A percentile compares a stretch with the other conserved stretches of the same genome.
Evolutionary conservation across 2,329 filamentous ascomycete genomes (phyloP).

Genomic region (Coniochaeta sp.): DNA sequence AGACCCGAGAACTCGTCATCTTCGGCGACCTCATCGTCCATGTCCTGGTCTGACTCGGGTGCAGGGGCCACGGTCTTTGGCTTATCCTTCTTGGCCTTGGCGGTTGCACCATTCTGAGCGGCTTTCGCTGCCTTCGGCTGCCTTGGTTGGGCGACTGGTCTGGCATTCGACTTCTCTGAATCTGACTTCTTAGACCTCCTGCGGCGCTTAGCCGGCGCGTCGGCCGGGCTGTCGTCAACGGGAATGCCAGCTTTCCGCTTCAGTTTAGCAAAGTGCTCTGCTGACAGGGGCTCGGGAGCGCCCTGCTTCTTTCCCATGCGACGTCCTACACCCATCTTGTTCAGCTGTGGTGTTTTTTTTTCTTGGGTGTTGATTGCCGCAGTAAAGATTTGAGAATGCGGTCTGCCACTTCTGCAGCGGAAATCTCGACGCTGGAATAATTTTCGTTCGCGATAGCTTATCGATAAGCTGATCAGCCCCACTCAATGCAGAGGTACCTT

Average conservation of each 20-base stretch:
- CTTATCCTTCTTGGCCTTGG: slow-evolving; percentile 31
- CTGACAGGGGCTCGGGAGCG: slow-evolving; percentile 72
- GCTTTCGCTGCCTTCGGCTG: slow-evolving; percentile 16
- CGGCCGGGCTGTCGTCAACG: slow-evolving; percentile 46
- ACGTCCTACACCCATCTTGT: slow-evolving; percentile 77
- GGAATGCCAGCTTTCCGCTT: slow-evolving; percentile 79
- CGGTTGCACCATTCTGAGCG: slow-evolving; percentile 20
- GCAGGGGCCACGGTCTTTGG: slow-evolving; percentile 30
- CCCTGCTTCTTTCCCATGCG: slow-evolving; percentile 91
- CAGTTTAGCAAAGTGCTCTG: slow-evolving; percentile 66
- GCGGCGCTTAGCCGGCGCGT: slow-evolving; percentile 54
- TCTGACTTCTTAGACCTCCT: slow-evolving; percentile 3
- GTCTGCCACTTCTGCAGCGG: background rate
- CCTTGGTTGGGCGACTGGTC: slow-evolving; percentile 20
- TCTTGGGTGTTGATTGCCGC: background rate
- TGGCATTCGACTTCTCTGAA: slow-evolving; percentile 12
- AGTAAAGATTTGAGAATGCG: background rate
- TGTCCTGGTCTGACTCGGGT: slow-evolving; percentile 35
- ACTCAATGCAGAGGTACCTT: background rate
- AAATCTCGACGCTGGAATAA: background rate
- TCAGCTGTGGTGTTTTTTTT: slow-evolving; percentile 6
- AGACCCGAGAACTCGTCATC: slow-evolving; percentile 29
- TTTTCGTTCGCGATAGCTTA: background rate
- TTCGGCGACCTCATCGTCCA: slow-evolving; percentile 38
- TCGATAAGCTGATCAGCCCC: background rate